phyloP scores from a whole-genome alignment of 2,329 filamentous ascomycete species.

The Sarocladiaceae sp. region DNA sequence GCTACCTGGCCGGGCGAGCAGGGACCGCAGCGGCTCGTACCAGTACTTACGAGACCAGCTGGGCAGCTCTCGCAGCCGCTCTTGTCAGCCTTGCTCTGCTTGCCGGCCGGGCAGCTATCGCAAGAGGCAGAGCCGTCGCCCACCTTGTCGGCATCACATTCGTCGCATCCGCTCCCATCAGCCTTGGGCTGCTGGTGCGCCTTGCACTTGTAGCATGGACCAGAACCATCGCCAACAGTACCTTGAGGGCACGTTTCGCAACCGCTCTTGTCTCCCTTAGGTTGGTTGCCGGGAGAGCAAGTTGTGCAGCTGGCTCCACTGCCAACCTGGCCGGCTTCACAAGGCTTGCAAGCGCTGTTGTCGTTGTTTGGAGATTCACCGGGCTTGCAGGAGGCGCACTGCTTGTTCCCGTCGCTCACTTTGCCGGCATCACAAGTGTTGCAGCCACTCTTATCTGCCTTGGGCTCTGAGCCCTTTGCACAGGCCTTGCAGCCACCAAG shows the following conservation, averaged over 20 bases:
- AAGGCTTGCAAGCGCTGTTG: background rate
- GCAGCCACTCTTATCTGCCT: background rate
- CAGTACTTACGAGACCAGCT: background rate
- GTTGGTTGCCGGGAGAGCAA: background rate
- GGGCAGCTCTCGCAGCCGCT: slow-evolving; percentile 1
- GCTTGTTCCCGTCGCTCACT: slow-evolving; percentile 3
- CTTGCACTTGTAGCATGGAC: background rate
- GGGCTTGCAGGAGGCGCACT: background rate
- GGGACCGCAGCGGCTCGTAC: background rate
- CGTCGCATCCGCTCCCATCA: slow-evolving; percentile 3
- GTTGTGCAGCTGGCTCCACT: background rate
- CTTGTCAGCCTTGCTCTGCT: slow-evolving; percentile 5
- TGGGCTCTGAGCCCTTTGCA: background rate
- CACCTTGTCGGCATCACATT: background rate
- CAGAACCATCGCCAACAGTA: background rate
- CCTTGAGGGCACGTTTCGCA: background rate
- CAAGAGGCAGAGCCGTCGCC: background rate
- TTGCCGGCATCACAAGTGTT: background rate
- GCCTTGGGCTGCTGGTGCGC: background rate
- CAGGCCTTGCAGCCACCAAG: background rate
- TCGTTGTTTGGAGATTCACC: background rate
- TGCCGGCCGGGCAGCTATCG: background rate
- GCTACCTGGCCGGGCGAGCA: background rate
- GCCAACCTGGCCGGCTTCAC: background rate
- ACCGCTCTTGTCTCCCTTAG: slow-evolving; percentile 3